phyloP scores from a whole-genome alignment of 2,329 filamentous ascomycete genomes.

The Arthrobotrys iridis region DNA sequence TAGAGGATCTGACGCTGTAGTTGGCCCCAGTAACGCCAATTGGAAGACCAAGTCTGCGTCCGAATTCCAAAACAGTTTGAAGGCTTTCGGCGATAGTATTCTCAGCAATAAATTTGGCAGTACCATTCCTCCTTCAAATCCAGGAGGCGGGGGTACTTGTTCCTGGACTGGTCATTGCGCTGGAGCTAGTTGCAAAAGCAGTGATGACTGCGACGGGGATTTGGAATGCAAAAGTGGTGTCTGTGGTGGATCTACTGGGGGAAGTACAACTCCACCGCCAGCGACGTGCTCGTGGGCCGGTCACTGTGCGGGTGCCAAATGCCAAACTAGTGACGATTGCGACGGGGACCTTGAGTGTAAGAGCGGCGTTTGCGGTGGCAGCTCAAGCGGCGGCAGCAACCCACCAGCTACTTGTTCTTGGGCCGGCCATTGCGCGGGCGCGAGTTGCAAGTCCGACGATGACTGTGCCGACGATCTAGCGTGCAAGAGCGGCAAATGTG shows the following conservation, averaged over 20 bases:
- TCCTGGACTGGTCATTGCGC: constrained; percentile 43
- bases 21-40: constrained; percentile 66
- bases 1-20: constrained; percentile 68
- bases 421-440: constrained; percentile 30
- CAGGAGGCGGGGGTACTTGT: constrained; percentile 59
- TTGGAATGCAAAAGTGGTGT: constrained; percentile 31
- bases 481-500: constrained; percentile 23
- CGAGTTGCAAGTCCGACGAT: constrained; percentile 1
- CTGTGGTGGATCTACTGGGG: constrained; percentile 2
- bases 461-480: constrained; percentile 23
- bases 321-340: constrained; percentile 40
- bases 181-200: constrained; percentile 28
- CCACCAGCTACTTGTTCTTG: constrained; percentile 21
- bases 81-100: constrained; percentile 66
- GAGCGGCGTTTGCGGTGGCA: constrained; percentile 23
- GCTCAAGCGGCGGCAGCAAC: background rate
- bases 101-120: constrained; percentile 60
- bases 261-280: background rate
- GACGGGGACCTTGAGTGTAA: constrained; percentile 44
- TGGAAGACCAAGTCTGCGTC: constrained; percentile 67
- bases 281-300: constrained; percentile 47
- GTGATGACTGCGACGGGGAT: constrained; percentile 43
- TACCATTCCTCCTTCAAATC: constrained; percentile 65
- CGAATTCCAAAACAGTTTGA: constrained; percentile 68
- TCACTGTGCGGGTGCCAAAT: constrained; percentile 44